Evolutionary conservation across 2,329 filamentous ascomycete genomes (phyloP), one percentile per base, ranked within the genome.

Genomic region (Monilinia fructicola): DNA sequence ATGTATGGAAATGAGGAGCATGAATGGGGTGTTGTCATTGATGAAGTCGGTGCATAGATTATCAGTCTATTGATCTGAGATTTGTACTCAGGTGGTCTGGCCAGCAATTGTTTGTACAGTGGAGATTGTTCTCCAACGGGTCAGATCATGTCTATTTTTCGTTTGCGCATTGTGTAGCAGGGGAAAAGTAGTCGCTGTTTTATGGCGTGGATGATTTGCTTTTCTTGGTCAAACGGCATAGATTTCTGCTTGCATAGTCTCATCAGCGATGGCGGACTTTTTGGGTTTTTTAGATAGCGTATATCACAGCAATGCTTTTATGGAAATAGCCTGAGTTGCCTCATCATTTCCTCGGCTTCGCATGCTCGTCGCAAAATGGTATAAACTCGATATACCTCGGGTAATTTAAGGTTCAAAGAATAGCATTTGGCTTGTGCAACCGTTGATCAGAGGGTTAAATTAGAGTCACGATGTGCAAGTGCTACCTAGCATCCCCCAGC

Each of bases 11-110:
- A 68, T 12, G 68, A 64, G 46, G 75, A 87, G 67, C 89, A 92
- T 76, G 80, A 85, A 58, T 93, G 90, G 89, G 87, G 85, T 46
- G 83, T 91, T 65, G 82, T 90, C 46, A 82, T 93, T 46, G 80
- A 85, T 63, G 87, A 90, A 77, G 83, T 60, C 26, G 64, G 64
- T 53, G 64, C 54, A 23, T 65, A 42, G 23, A 38, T 53, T 6
- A 60, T 23, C 9, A 18, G 0, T 26, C 2, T 12, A 35, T 28
- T 18, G 52, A 31, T 38, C 38, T 23, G 59, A 50, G 35, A 12
- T 54, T 54, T 31, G 16, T 40, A 16, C n/a, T 26, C 46, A 40
- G 16, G 48, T n/a, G 11, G 35, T 53, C 48, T 40, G 48, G 59
- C 23, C 54, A 40, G 26, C 31, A 18, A 5, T 12, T 52, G 59